Base-by-base conservation (phyloP, 805 yeast genomes). In the Cyberlindnera subsufficiens region DNA sequence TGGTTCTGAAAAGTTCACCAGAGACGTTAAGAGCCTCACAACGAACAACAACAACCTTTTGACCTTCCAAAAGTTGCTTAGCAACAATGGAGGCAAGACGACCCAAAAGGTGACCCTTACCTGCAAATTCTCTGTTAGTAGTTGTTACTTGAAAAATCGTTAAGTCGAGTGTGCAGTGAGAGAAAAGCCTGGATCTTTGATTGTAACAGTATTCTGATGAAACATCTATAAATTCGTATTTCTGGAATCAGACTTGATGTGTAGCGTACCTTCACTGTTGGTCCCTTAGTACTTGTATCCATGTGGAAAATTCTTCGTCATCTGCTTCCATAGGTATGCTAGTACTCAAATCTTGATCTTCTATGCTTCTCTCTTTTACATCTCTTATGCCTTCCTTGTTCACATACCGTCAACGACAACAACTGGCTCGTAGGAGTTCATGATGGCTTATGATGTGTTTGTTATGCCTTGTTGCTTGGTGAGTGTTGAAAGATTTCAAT, bases 1-100 rank as follows among this genome's bases (percentile, higher is more conserved):
- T 93, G 85, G 91, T 88, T 82, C 99, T 90, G 96, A 93, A 93
- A 74, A 93, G 90, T 79, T 93, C 98, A 74, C 99, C 99, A 66
- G 97, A 88, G 72, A 93, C 88, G 93, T 93, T 93, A 72, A 93
- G 81, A 64, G 91, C 86, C 80, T 86, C 99, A 70, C 89, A 79
- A 81, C 99, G 88, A 68, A 93, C 99, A 64, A 93, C 82, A 63
- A 90, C 96, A 67, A 93, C 80, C 75, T 89, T 87, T 81, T 93
- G 98, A 65, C 99, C 99, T 77, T 86, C 84, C 71, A 93, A 84
- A 65, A 93, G 74, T 81, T 93, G 96, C 85, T 93, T 93, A 75
- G 99, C 96, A 68, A 93, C 89, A 68, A 81, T 85, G 64, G 97
- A 88, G 63, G 99, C 99, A 71, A 93, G 86, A 82, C 99, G 96